phyloP scores from a whole-genome alignment of 169 alveolate genomes.

The Amoebophrya sp. region DNA sequence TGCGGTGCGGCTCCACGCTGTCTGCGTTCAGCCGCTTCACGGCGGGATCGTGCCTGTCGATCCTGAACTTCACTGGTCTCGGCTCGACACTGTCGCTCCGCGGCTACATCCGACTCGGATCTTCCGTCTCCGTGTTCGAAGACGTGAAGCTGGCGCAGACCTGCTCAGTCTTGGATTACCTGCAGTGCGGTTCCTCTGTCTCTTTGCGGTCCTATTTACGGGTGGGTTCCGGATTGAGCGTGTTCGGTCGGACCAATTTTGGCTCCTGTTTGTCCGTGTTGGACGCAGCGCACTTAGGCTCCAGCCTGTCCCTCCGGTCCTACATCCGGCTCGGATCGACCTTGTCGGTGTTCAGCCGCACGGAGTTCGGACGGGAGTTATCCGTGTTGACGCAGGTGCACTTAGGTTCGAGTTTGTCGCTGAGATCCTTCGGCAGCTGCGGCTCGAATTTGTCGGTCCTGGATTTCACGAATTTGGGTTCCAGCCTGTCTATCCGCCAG shows the following conservation, averaged over 20 bases:
- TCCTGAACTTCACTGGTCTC: background rate
- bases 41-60: background rate
- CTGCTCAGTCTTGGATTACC: background rate
- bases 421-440: background rate
- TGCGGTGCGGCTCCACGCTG: background rate
- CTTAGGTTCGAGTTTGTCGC: background rate
- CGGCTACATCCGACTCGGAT: constrained; percentile 20
- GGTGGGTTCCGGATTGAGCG: background rate
- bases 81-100: background rate
- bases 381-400: background rate
- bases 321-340: background rate
- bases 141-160: background rate
- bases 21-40: background rate
- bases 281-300: background rate
- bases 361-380: background rate
- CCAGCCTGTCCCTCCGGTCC: background rate
- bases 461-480: background rate
- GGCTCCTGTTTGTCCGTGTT: background rate
- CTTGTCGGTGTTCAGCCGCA: background rate
- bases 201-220: background rate
- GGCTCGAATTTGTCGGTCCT: background rate
- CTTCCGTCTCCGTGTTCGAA: background rate
- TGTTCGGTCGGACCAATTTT: background rate
- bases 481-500: background rate
- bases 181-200: background rate